Conservation (phyloP, 495 filamentous ascomycete genomes). For the Lasiosphaeria ovina region DNA sequence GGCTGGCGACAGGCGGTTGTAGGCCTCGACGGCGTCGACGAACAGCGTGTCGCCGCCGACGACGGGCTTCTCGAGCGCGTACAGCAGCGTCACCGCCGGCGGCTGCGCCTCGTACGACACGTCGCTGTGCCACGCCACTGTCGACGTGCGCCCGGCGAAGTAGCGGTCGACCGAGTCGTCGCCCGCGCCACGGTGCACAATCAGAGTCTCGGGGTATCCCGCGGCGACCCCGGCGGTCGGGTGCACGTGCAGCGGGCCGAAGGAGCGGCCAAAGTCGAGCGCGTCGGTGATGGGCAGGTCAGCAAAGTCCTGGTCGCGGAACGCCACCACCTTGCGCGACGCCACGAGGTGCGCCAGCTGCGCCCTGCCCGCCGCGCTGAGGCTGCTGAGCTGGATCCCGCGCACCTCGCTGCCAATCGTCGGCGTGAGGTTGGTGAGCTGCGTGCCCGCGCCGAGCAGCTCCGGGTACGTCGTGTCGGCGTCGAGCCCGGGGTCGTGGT, state of each 20-base stretch:
- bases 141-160: conserved; percentile 1
- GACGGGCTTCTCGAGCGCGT: neutral
- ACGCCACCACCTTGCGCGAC: conserved; percentile 5
- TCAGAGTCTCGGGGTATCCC: conserved; percentile 4
- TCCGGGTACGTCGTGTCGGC: neutral
- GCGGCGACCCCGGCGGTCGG: neutral
- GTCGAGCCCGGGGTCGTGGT: conserved; percentile 3
- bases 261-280: conserved; percentile 1
- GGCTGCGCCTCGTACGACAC: conserved; percentile 9
- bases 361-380: neutral
- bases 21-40: conserved; percentile 4
- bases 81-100: conserved; percentile 1
- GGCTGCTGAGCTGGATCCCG: conserved; percentile 5
- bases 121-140: conserved; percentile 7
- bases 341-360: conserved; percentile 8
- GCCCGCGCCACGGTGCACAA: conserved; percentile 5
- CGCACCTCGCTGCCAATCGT: neutral
- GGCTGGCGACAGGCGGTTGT: conserved; percentile 7
- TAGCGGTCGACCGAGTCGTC: conserved; percentile 2
- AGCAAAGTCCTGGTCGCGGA: conserved; percentile 8
- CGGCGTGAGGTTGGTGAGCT: conserved; percentile 1
- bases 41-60: conserved; percentile 6
- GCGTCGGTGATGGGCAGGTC: neutral
- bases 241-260: conserved; percentile 6
- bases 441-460: neutral